Evolutionary conservation across 768 basidiomycete genomes (phyloP).

Genomic region (Leccinellum albellum): DNA sequence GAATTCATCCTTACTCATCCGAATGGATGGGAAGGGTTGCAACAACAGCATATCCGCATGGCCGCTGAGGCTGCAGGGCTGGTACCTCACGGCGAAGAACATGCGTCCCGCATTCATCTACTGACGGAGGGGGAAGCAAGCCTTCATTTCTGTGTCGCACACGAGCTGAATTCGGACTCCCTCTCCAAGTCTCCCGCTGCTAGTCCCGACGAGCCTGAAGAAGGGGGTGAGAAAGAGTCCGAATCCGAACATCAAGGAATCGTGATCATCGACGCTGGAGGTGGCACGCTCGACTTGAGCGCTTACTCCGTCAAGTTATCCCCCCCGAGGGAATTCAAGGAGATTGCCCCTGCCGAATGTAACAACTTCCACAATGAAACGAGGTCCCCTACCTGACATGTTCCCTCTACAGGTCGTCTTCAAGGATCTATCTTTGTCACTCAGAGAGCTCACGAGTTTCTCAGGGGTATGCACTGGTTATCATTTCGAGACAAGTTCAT

Average conservation of each 20-base stretch:
- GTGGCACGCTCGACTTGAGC: constrained; percentile 39
- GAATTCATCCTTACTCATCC: constrained; percentile 28
- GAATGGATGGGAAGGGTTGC: constrained; percentile 31
- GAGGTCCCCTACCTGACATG: neutral
- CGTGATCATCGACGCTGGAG: constrained; percentile 44
- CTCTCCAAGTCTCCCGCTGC: constrained; percentile 7
- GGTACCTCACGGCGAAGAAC: constrained; percentile 11
- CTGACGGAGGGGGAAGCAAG: constrained; percentile 28
- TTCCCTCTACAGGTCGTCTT: constrained; percentile 32
- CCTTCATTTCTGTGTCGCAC: constrained; percentile 38
- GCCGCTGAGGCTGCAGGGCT: constrained; percentile 25
- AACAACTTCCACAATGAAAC: neutral
- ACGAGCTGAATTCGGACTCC: constrained; percentile 35
- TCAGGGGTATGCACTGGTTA: constrained; percentile 20
- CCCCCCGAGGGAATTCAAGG: constrained; percentile 26
- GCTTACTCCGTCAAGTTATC: constrained; percentile 29
- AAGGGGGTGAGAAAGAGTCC: constrained; percentile 9
- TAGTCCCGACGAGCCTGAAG: neutral
- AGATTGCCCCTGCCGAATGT: constrained; percentile 35
- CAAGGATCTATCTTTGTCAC: constrained; percentile 39
- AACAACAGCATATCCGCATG: constrained; percentile 28
- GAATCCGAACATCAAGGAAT: constrained; percentile 35
- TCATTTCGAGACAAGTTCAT: neutral
- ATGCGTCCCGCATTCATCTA: constrained; percentile 19
- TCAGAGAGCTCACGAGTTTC: constrained; percentile 22